These are phyloP conservation scores for Nyssa sinensis DNA, from an alignment of 148 eudicot species.

Conservation along the genomic window DNA sequence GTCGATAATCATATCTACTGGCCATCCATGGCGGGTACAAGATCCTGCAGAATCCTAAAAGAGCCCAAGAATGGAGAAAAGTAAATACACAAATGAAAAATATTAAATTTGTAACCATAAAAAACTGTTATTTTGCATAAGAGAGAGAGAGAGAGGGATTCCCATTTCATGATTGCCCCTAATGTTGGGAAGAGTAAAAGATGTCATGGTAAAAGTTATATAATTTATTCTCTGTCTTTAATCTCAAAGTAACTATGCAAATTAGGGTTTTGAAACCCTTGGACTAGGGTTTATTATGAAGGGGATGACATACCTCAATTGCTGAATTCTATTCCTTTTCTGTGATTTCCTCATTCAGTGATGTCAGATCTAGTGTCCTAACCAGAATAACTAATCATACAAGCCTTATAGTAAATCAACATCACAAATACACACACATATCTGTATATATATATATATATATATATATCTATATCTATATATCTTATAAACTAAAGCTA, in stretches of 20 bases:
- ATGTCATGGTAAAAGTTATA: neutral
- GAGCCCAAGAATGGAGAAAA: slow-evolving; percentile 32
- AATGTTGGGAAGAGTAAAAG: slow-evolving; percentile 24
- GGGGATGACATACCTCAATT: neutral
- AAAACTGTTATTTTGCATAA: slow-evolving; percentile 4
- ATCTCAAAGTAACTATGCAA: neutral
- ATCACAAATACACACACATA: neutral
- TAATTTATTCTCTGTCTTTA: neutral
- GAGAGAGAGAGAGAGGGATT: neutral
- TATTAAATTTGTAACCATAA: slow-evolving; percentile 20
- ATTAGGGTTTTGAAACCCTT: slow-evolving; percentile 16
- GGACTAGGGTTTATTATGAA: slow-evolving; percentile 11
- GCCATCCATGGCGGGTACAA: slow-evolving; percentile 44
- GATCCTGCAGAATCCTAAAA: slow-evolving; percentile 51
- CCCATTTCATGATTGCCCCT: slow-evolving; percentile 19
- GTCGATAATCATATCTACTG: slow-evolving; percentile 7
- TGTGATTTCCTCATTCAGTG: slow-evolving; percentile 1
- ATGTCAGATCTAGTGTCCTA: neutral
- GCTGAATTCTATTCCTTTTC: neutral
- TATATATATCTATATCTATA: no score
- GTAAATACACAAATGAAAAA: slow-evolving; percentile 21
- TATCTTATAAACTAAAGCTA: neutral
- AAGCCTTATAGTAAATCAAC: neutral
- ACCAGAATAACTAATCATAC: neutral
- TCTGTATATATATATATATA: neutral